Conservation (phyloP, 2,329 filamentous ascomycete species). For the Sporothrix mexicana region DNA sequence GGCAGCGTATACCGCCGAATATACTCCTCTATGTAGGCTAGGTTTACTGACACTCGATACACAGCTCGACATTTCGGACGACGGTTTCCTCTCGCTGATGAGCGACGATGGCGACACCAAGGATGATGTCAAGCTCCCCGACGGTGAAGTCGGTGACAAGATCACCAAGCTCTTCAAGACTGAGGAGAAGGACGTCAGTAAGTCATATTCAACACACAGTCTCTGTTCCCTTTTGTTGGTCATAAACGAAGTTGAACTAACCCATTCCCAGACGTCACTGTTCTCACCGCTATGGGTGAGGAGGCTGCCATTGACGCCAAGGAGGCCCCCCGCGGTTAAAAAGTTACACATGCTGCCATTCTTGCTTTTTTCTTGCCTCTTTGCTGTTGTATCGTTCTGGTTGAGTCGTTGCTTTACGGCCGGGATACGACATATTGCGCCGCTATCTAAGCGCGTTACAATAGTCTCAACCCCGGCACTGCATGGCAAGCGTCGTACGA, state of each 20-base stretch:
- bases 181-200: conserved; percentile 94
- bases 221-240: background rate
- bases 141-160: conserved; percentile 86
- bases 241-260: conserved; percentile 38
- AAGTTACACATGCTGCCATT: conserved; percentile 30
- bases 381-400: conserved; percentile 33
- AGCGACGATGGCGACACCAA: conserved; percentile 83
- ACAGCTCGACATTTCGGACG: conserved; percentile 90
- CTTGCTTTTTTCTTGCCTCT: conserved; percentile 33
- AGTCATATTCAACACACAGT: conserved; percentile 51
- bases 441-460: background rate
- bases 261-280: conserved; percentile 72
- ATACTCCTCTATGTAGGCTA: too few species aligned
- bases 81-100: conserved; percentile 95
- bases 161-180: conserved; percentile 77
- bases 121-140: conserved; percentile 93
- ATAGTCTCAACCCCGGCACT: background rate
- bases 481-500: conserved; percentile 28
- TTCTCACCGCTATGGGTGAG: conserved; percentile 96
- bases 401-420: conserved; percentile 32
- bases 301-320: conserved; percentile 91
- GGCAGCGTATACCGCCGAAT: too few species aligned
- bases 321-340: conserved; percentile 71
- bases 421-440: background rate
- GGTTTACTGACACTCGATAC: background rate